Base-by-base conservation (phyloP, 306 rosid genomes). In the Quercus dentata region DNA sequence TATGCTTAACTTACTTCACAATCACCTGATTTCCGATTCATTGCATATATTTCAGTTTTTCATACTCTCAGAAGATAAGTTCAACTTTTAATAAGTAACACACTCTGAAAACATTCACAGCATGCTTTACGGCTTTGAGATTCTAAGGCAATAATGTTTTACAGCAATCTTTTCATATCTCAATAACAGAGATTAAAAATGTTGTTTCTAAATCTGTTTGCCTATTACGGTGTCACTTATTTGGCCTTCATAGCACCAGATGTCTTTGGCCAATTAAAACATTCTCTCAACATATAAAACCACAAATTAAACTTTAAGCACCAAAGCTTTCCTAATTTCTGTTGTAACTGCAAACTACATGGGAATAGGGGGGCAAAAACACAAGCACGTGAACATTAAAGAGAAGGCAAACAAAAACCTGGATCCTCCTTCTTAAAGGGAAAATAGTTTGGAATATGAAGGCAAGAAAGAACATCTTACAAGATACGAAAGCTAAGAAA, bases 401-500 rank as follows among this genome's bases (percentile, higher is more conserved):
- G 38, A 18, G 18, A 74, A 28, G 21, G 41, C 20, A 33, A 33
- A 33, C 17, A 33, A 13, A 62, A 56, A 55, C 62, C 19, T 13
- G 20, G 14, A n/a, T 17, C 33, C 13, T 57, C 35, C 4, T 18
- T 30, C 8, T 0, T 4, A 4, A 3, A 46, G 17, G 13, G 13
- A 33, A 76, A 79, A 15, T 12, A 63, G 30, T 7, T 21, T 31
- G 41, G 5, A 30, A 28, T 12, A 27, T 8, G 35, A 44, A 65
- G 17, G 35, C 35, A 35, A 70, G 59, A 41, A 57, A 71, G 4
- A 72, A 58, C 35, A 56, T 72, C 81, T 78, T 81, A 82, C 88
- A 82, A 55, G 55, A 78, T 49, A 12, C 73, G 79, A 75, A 85
- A 58, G 78, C 83, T 78, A 44, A 78, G 83, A 75, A 71, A 81